Percentiles rank a stretch among this genome's conserved stretches.
Conservation (phyloP, 768 basidiomycete species). For the Leccinum aurantiacum region DNA sequence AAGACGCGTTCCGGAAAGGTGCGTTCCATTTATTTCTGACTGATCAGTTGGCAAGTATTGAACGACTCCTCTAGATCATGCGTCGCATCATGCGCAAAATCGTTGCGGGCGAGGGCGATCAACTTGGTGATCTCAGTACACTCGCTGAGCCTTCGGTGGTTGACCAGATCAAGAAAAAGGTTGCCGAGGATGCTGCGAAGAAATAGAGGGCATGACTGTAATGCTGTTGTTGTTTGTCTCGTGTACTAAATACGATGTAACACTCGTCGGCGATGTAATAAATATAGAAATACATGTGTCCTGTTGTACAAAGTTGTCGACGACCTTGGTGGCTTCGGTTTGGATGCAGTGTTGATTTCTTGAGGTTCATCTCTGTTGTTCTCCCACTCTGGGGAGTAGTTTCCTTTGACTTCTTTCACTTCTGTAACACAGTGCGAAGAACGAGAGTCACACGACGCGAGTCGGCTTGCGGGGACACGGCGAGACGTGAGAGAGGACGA, state of each 20-base stretch:
- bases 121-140: slow-evolving; percentile 93
- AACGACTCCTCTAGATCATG: slow-evolving; percentile 63
- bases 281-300: not conserved
- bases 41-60: not conserved
- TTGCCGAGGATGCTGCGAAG: slow-evolving; percentile 43
- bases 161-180: slow-evolving; percentile 80
- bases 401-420: not conserved
- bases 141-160: slow-evolving; percentile 87
- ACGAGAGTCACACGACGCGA: not conserved
- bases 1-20: slow-evolving; percentile 95
- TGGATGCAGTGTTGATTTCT: not conserved
- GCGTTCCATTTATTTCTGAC: not conserved
- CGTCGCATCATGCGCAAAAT: slow-evolving; percentile 96
- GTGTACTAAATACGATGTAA: too few species aligned
- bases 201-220: slow-evolving; percentile 8
- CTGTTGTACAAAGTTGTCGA: not conserved
- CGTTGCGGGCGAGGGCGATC: slow-evolving; percentile 90
- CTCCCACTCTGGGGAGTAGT: not conserved
- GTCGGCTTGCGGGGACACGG: not conserved
- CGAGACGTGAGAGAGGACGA: not conserved
- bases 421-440: not conserved
- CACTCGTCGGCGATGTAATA: not conserved
- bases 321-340: not conserved
- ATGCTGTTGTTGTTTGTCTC: not conserved
- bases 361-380: not conserved